Evolutionary conservation across 345 rosid species (phyloP), one percentile per base, ranked within the genome.

Genomic region (Salix caprea): DNA sequence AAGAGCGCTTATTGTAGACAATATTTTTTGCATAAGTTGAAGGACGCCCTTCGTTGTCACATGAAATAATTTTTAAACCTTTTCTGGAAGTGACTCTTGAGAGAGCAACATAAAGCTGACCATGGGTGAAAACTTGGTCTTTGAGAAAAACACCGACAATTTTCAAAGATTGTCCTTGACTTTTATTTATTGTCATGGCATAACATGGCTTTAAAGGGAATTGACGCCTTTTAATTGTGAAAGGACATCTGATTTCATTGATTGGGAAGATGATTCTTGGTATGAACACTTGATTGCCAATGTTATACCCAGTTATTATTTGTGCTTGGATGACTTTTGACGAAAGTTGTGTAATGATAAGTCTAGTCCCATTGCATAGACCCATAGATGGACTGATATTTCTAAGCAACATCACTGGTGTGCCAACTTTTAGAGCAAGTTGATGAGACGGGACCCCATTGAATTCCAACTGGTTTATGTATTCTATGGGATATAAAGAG

Each of bases 181-280:
- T 40, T 58, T 70, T 70, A 24, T 61, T 77, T 3, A 70, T 70
- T 37, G 74, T 77, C 69, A 77, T 77, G 11, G 74, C 42, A 23
- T 11, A 76, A 16, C 67, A 19, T 2, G 60, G 23, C 23, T 7
- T 19, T 2, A 70, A 36, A 6, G 74, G 69, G 18, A 69, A 77
- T 30, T 50, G 40, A 4, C 61, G 9, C 9, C 58, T 37, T 39
- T 40, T 34, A 4, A 65, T 3, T 7, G 14, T n/a, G 30, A 75
- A 65, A 0, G 42, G 34, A 18, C 32, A 52, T 36, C 4, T 76
- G 2, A 18, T 11, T 5, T 56, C 37, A 1, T 30, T 1, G 0
- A 21, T 1, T 1, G 67, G 3, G 4, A 36, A 3, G 21, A 21
- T 1, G 1, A 76, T 46, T n/a, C 46, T 28, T 3, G 65, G 78